Conservation (phyloP, 2,329 filamentous ascomycete species). For the Biscogniauxia marginata region DNA sequence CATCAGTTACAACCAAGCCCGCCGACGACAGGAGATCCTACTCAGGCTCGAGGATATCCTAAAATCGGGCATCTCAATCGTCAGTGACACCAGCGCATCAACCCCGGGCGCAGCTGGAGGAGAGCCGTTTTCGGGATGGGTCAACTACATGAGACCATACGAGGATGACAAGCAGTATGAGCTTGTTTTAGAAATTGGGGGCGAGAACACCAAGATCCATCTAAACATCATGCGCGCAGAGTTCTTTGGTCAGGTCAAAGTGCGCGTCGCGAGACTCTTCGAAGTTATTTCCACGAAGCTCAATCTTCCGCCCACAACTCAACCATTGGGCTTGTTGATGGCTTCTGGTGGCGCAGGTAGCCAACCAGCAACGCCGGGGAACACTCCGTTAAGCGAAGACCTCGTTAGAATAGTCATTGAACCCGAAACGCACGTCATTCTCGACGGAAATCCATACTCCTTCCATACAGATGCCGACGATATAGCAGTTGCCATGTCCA, state of each 20-base stretch:
- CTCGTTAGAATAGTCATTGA: conserved; percentile 65
- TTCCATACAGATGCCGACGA: conserved; percentile 30
- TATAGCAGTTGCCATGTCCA: conserved; percentile 28
- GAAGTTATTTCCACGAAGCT: conserved; percentile 81
- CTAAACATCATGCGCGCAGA: conserved; percentile 56
- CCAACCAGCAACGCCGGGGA: conserved; percentile 64
- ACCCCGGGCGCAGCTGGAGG: conserved; percentile 22
- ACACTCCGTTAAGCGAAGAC: conserved; percentile 68
- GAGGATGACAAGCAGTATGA: conserved; percentile 74
- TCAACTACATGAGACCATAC: conserved; percentile 81
- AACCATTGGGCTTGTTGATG: conserved; percentile 67
- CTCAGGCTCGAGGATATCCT: conserved; percentile 84
- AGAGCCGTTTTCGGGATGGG: conserved; percentile 47
- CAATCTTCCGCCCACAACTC: conserved; percentile 59
- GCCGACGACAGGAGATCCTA: conserved; percentile 70
- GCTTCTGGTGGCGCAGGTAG: conserved; percentile 59
- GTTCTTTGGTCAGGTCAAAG: conserved; percentile 70
- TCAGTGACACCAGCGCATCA: conserved; percentile 41
- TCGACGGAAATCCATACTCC: conserved; percentile 55
- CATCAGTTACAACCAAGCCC: conserved; percentile 71
- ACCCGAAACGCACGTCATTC: conserved; percentile 53
- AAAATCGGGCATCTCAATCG: conserved; percentile 75
- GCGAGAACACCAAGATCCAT: conserved; percentile 53
- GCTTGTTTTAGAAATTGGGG: conserved; percentile 77
- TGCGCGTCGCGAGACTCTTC: conserved; percentile 69